Percentiles rank a stretch among this genome's conserved stretches.
Conservation (phyloP, 2,329 filamentous ascomycete genomes). For the Neospermospora avenae region DNA sequence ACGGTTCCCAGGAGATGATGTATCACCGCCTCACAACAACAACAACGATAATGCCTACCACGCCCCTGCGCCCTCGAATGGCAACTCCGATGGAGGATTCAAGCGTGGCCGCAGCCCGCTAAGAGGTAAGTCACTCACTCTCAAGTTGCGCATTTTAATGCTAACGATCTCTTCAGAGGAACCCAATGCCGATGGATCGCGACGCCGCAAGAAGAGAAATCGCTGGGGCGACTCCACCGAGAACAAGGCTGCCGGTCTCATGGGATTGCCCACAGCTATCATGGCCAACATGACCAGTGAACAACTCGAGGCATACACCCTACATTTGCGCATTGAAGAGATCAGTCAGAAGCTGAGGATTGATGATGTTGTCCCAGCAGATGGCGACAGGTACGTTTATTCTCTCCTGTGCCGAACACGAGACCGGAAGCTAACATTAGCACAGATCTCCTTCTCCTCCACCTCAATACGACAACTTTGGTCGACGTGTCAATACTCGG, state of each 20-base stretch:
- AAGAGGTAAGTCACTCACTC: conserved; percentile 58
- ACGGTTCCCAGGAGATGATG: conserved; percentile 67
- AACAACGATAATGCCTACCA: conserved; percentile 30
- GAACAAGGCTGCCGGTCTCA: conserved; percentile 97
- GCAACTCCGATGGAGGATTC: conserved; percentile 36
- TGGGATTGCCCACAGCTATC: conserved; percentile 96
- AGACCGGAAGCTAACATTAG: conserved; percentile 19
- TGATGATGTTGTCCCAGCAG: conserved; percentile 96
- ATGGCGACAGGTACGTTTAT: conserved; percentile 80
- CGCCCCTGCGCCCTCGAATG: conserved; percentile 23
- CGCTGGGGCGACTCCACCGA: conserved; percentile 96
- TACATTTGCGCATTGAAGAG: conserved; percentile 96
- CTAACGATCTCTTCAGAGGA: conserved; percentile 29
- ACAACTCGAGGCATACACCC: conserved; percentile 93
- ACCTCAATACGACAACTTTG: conserved; percentile 98
- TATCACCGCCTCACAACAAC: conserved; percentile 32
- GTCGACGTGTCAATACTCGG: conserved; percentile 97
- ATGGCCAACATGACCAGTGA: conserved; percentile 97
- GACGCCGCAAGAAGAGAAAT: conserved; percentile 96
- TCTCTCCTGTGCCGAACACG: not conserved
- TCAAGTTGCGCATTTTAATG: not conserved
- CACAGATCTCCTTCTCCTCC: conserved; percentile 87
- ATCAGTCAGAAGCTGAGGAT: conserved; percentile 99
- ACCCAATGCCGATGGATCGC: conserved; percentile 62
- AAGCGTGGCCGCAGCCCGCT: conserved; percentile 95